phyloP scores from a whole-genome alignment of 2,329 filamentous ascomycete genomes.

The Emmonsiellopsis sp. region DNA sequence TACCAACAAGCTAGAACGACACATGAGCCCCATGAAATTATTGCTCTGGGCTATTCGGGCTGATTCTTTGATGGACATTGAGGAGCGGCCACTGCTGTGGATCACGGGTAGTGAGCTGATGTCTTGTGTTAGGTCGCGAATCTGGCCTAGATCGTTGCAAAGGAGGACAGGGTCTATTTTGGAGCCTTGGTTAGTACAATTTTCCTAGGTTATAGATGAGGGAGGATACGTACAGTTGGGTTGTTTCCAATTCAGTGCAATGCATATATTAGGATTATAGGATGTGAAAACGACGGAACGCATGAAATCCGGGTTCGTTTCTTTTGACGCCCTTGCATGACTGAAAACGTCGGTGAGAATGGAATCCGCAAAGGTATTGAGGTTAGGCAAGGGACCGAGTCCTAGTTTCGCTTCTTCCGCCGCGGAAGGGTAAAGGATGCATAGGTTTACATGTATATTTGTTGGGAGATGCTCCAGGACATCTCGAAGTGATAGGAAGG shows the following conservation, averaged over 20 bases:
- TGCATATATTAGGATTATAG: constrained; percentile 83
- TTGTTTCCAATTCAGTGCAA: constrained; percentile 97
- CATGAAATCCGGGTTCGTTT: constrained; percentile 60
- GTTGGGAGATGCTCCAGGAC: constrained; percentile 66
- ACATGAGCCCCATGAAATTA: constrained; percentile 96
- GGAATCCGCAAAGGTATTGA: constrained; percentile 78
- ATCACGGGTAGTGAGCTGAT: constrained; percentile 34
- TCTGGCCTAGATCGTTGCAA: constrained; percentile 75
- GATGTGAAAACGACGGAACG: constrained; percentile 90
- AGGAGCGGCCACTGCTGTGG: constrained; percentile 58
- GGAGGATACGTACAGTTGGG: constrained; percentile 64
- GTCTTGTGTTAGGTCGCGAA: constrained; percentile 31
- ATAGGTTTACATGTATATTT: constrained; percentile 81
- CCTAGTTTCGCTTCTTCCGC: constrained; percentile 62
- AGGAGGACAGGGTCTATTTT: constrained; percentile 74
- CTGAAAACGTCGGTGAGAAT: constrained; percentile 83
- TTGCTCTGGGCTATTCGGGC: constrained; percentile 89
- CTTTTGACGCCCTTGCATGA: constrained; percentile 64
- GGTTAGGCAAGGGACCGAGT: constrained; percentile 66
- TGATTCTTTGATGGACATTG: constrained; percentile 86
- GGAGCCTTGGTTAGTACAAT: not conserved
- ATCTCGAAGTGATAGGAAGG: constrained; percentile 71
- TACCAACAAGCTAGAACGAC: constrained; percentile 77
- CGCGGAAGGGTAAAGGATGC: constrained; percentile 74
- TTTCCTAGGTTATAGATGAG: not conserved